Conservation (phyloP, 352 stramenopile genomes). For the Phytopythium cucurbitacearum region DNA sequence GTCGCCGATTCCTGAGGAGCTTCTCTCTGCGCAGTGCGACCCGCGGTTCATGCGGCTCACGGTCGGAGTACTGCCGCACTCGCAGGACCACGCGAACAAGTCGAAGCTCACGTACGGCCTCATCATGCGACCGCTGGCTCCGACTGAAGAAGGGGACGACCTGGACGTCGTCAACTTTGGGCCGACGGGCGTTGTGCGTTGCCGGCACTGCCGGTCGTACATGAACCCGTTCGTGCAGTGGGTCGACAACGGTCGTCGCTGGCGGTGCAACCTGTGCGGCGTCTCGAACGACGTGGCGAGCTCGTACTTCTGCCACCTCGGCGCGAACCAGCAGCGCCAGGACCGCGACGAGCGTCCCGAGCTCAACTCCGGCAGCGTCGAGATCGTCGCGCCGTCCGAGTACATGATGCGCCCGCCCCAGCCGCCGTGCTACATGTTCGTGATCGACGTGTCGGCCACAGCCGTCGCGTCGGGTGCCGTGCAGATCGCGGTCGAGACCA, state of each 20-base stretch:
- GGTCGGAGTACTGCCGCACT: conserved; percentile 72
- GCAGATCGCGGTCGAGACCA: conserved; percentile 67
- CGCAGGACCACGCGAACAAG: conserved; percentile 79
- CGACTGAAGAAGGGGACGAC: conserved; percentile 54
- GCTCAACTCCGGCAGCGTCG: conserved; percentile 66
- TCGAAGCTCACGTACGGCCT: conserved; percentile 83
- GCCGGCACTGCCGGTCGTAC: conserved; percentile 87
- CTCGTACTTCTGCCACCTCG: conserved; percentile 98
- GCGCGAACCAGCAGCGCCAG: conserved; percentile 91
- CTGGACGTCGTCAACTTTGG: conserved; percentile 88
- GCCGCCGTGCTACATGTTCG: conserved; percentile 86
- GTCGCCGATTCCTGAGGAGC: conserved; percentile 55
- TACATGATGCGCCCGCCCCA: conserved; percentile 90
- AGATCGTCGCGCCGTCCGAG: conserved; percentile 84
- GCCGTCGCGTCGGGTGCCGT: conserved; percentile 69
- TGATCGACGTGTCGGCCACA: conserved; percentile 84
- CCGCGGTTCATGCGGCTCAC: conserved; percentile 82
- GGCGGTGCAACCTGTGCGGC: conserved; percentile 88
- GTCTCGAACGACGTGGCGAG: conserved; percentile 89
- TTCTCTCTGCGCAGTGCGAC: conserved; percentile 71
- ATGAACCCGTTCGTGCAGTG: conserved; percentile 89
- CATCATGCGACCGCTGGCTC: conserved; percentile 78
- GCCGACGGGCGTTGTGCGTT: conserved; percentile 75
- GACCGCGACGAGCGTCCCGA: conserved; percentile 91
- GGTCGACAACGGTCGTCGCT: conserved; percentile 85